Evolutionary conservation across 306 rosid genomes (phyloP).

Genomic region (Prunus padus): DNA sequence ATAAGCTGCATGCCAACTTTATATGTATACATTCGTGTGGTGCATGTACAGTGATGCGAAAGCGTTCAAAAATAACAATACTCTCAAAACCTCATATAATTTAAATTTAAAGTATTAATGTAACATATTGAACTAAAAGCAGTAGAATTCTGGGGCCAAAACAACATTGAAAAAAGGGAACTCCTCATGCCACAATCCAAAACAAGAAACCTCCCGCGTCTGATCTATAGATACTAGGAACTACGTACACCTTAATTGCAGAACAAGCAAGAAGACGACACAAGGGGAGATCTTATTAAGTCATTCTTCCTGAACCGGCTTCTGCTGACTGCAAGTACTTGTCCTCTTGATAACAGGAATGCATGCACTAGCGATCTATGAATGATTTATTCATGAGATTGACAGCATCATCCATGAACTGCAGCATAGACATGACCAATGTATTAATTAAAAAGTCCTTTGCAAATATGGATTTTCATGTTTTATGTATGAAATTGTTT

Average conservation of each 20-base stretch:
- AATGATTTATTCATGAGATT: slow-evolving; percentile 90
- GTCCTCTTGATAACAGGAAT: slow-evolving; percentile 16
- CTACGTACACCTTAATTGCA: background rate
- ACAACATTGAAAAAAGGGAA: background rate
- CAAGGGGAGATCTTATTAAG: background rate
- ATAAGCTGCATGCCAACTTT: too few relatives aligned
- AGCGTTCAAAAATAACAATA: background rate
- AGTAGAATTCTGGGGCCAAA: background rate
- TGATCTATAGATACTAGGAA: background rate
- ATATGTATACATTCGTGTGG: background rate
- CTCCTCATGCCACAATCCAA: background rate
- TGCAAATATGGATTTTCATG: background rate
- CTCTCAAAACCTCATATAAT: background rate
- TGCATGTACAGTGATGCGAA: background rate
- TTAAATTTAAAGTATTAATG: background rate
- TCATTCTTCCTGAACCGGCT: slow-evolving; percentile 20
- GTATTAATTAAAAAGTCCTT: background rate
- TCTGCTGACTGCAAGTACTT: slow-evolving; percentile 22
- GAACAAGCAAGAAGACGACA: slow-evolving; percentile 8
- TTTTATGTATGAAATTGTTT: background rate
- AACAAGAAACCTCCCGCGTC: background rate
- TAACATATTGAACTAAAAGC: background rate
- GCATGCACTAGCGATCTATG: slow-evolving; percentile 57
- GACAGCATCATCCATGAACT: slow-evolving; percentile 94
- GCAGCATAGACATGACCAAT: slow-evolving; percentile 35